phyloP scores from a whole-genome alignment of 768 basidiomycete species.

The Boletus bicolor region DNA sequence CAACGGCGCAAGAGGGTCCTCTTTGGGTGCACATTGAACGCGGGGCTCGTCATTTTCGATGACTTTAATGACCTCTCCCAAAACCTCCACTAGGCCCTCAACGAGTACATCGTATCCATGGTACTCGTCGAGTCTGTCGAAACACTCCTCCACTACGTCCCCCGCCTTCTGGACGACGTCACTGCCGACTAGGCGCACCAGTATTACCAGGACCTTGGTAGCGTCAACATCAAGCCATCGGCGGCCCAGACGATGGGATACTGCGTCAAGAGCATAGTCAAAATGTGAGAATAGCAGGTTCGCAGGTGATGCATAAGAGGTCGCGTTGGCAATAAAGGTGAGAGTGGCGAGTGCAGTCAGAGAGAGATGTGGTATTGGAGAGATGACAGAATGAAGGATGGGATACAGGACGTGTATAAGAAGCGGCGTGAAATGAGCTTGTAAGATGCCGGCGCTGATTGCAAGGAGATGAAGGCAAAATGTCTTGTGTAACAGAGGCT shows the following conservation, averaged over 20 bases:
- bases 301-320: conserved; percentile 84
- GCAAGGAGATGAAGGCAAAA: conserved; percentile 75
- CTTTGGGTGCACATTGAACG: conserved; percentile 20
- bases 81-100: conserved; percentile 82
- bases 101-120: conserved; percentile 89
- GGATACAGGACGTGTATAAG: conserved; percentile 84
- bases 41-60: conserved; percentile 55
- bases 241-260: conserved; percentile 77
- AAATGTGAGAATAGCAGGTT: conserved; percentile 93
- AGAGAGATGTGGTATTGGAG: conserved; percentile 62
- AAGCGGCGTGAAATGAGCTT: conserved; percentile 64
- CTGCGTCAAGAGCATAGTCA: conserved; percentile 91
- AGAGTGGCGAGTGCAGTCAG: conserved; percentile 76
- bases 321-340: conserved; percentile 62
- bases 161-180: conserved; percentile 87
- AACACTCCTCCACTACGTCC: conserved; percentile 96
- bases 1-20: conserved; percentile 16
- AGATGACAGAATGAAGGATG: conserved; percentile 80
- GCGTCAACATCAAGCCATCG: conserved; percentile 85
- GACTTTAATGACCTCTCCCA: conserved; percentile 80
- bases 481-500: conserved; percentile 65
- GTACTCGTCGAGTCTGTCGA: conserved; percentile 92
- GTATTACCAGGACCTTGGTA: conserved; percentile 79
- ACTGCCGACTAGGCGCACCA: conserved; percentile 82
- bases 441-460: conserved; percentile 66